Conservation (phyloP, 2,329 filamentous ascomycete genomes). For the Didymella pomorum region DNA sequence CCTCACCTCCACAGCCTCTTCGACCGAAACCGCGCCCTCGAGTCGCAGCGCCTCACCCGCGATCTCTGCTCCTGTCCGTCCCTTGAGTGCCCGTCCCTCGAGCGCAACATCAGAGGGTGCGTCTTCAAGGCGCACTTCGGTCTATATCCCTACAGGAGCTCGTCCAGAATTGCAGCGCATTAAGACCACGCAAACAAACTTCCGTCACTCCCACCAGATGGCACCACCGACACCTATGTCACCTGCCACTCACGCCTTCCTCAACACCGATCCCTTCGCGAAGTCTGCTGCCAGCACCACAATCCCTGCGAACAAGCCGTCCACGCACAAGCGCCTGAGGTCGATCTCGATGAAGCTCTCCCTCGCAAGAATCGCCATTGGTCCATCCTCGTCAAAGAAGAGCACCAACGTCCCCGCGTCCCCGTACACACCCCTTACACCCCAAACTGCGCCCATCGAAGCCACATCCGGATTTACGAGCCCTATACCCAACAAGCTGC, state of each 20-base stretch:
- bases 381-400: slow-evolving; percentile 44
- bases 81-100: slow-evolving; percentile 36
- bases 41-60: slow-evolving; percentile 39
- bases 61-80: slow-evolving; percentile 32
- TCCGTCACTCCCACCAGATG: slow-evolving; percentile 31
- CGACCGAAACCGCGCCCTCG: slow-evolving; percentile 35
- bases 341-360: slow-evolving; percentile 50
- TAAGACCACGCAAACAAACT: slow-evolving; percentile 31
- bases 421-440: slow-evolving; percentile 45
- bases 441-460: slow-evolving; percentile 43
- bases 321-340: slow-evolving; percentile 48
- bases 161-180: slow-evolving; percentile 28
- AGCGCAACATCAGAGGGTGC: slow-evolving; percentile 29
- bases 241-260: slow-evolving; percentile 46
- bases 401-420: slow-evolving; percentile 38
- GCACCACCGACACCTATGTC: slow-evolving; percentile 44
- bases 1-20: slow-evolving; percentile 34
- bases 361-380: slow-evolving; percentile 50
- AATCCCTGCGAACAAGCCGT: slow-evolving; percentile 45
- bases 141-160: slow-evolving; percentile 35
- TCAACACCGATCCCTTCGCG: slow-evolving; percentile 50
- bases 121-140: slow-evolving; percentile 36
- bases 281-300: slow-evolving; percentile 39
- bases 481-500: slow-evolving; percentile 36
- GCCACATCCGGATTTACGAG: slow-evolving; percentile 29